A percentile compares a stretch with the other conserved stretches of the same genome.
phyloP scores from a whole-genome alignment of 768 basidiomycete genomes.

The Pleurotus cornucopiae region DNA sequence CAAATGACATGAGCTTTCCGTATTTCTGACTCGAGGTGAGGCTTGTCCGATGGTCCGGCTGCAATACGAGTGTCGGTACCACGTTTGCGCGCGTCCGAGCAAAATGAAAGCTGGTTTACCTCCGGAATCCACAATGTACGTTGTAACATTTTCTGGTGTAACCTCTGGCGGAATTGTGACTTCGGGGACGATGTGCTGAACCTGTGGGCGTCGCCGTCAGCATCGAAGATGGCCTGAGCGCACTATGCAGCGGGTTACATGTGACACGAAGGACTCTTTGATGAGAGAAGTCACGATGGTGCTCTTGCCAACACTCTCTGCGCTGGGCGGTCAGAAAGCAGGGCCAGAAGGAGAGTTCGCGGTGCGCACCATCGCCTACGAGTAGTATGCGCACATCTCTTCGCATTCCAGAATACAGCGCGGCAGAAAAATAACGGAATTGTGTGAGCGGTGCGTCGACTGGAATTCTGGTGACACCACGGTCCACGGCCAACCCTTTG shows the following conservation, averaged over 20 bases:
- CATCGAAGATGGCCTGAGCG: constrained; percentile 1
- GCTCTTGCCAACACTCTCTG: constrained; percentile 97
- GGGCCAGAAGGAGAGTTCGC: constrained; percentile 3
- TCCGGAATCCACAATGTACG: constrained; percentile 96
- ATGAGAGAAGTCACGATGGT: constrained; percentile 96
- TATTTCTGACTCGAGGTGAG: constrained; percentile 91
- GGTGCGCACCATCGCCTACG: constrained; percentile 81
- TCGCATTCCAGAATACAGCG: constrained; percentile 48
- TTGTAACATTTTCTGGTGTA: constrained; percentile 96
- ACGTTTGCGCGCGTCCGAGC: not conserved
- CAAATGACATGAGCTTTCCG: constrained; percentile 98
- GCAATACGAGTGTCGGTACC: constrained; percentile 8
- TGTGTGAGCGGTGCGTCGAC: constrained; percentile 1
- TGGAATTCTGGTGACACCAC: not conserved
- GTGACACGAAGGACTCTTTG: constrained; percentile 89
- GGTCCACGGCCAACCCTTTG: too few species aligned
- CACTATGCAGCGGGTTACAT: constrained; percentile 44
- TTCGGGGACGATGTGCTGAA: constrained; percentile 92
- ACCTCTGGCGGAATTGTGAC: constrained; percentile 98
- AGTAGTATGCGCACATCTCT: constrained; percentile 92
- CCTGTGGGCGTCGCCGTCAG: constrained; percentile 41
- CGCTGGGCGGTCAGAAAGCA: constrained; percentile 10
- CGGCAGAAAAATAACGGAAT: not conserved
- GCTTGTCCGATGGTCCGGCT: constrained; percentile 85
- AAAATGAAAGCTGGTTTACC: constrained; percentile 45